These are phyloP conservation scores for Tetrapyrgos nigripes DNA, from an alignment of 1,284 basidiomycete genomes.

Conservation along the genomic window DNA sequence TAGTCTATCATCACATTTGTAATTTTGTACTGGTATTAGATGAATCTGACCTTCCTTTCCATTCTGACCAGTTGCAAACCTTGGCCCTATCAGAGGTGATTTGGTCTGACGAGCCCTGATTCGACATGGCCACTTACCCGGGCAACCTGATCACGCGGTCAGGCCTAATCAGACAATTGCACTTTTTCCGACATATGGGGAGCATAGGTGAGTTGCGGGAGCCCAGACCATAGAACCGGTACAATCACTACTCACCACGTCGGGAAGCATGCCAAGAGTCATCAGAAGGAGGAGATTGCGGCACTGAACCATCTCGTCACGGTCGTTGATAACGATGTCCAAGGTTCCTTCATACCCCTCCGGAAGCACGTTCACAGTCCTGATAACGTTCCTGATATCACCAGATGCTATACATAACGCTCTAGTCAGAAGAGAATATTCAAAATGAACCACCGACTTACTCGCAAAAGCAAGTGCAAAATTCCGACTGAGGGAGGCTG, in stretches of 20 bases:
- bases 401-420: conserved; percentile 32
- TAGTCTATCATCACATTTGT: no score
- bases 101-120: no score
- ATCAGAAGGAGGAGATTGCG: conserved; percentile 45
- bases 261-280: conserved; percentile 24
- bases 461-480: conserved; percentile 42
- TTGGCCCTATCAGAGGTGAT: no score
- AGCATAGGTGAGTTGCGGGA: not conserved
- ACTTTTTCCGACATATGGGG: no score
- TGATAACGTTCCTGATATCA: conserved; percentile 43
- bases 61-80: no score
- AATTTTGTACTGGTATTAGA: no score
- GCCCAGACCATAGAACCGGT: not conserved
- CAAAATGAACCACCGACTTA: not conserved
- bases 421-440: conserved; percentile 12
- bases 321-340: conserved; percentile 42
- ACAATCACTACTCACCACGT: not conserved
- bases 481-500: conserved; percentile 22
- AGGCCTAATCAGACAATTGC: no score
- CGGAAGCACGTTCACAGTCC: conserved; percentile 44
- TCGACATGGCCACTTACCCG: no score
- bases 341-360: conserved; percentile 37
- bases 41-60: no score
- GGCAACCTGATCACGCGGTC: no score
- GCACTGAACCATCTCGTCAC: conserved; percentile 37